Base-by-base conservation (phyloP, 768 basidiomycete genomes). In the Boletus rubropictus region DNA sequence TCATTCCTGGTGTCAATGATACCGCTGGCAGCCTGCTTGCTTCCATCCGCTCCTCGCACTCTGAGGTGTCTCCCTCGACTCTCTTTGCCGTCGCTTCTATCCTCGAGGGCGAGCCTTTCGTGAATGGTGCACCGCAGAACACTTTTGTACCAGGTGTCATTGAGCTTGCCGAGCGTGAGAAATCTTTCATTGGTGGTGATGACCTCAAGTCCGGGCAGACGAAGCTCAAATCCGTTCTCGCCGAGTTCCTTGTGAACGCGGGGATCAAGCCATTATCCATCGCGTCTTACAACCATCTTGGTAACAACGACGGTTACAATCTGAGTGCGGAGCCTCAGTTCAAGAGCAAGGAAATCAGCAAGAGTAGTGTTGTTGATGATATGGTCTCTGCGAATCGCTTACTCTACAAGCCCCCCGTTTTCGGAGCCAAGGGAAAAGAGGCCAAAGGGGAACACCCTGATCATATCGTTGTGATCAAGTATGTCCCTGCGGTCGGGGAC, bases 201-300 rank as follows among this genome's bases (percentile, higher is more conserved):
- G 95, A 98, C 64, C 84, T 97, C 69, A 97, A 98, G 78, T 91
- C 89, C 7, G 94, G 95, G 7, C 94, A 97, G 76, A 95, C 94
- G 39, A 92, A 93, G 72, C 84, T 97, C 72, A 97, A 99, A 77
- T 87, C 84, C 24, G 95, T 97, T 45, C 76, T 98, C 44, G 93
- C 93, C 44, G 95, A 99, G 75, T 98, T 96, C 81, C 81, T 98
- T 56, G 95, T 97, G 65, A 96, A 96, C 65, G 93, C 94, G 2
- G 94, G 94, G 50, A 97, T 97, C 77, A 96, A 96, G 74, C 94
- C 94, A 22, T 81, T 94, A 64, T 89, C 89, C 50, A 97, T 99
- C 62, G 89, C 95, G 9, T 92, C 89, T 11, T 98, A 99, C 77
- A 98, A 97, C 77, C 95, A 98, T 66, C 83, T 99, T 46, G 95